phyloP scores from a whole-genome alignment of 2,329 filamentous ascomycete genomes.

The Fusarium udum region DNA sequence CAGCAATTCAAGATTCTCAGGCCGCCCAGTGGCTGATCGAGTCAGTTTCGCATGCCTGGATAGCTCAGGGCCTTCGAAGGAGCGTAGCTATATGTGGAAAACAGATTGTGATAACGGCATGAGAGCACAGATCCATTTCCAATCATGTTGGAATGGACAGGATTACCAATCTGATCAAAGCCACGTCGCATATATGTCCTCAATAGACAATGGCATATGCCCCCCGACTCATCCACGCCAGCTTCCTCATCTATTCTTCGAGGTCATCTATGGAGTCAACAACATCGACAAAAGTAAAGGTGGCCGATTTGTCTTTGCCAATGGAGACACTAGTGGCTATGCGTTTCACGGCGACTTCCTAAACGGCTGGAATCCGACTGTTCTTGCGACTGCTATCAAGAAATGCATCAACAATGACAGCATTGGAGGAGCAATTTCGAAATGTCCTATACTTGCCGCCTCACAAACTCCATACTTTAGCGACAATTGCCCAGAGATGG shows the following conservation, averaged over 20 bases:
- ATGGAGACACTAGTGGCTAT: slow-evolving; percentile 39
- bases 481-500: slow-evolving; percentile 36
- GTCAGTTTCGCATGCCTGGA: slow-evolving; percentile 40
- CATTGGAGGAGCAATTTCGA: slow-evolving; percentile 15
- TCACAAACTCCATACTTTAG: slow-evolving; percentile 35
- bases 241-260: slow-evolving; percentile 38
- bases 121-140: slow-evolving; percentile 40
- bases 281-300: slow-evolving; percentile 37
- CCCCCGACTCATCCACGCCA: slow-evolving; percentile 33
- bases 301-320: slow-evolving; percentile 36
- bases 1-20: slow-evolving; percentile 5
- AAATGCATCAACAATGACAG: slow-evolving; percentile 36
- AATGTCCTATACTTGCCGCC: slow-evolving; percentile 28
- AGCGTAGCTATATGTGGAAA: slow-evolving; percentile 36
- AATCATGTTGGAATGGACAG: slow-evolving; percentile 38
- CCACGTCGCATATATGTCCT: slow-evolving; percentile 38
- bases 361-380: slow-evolving; percentile 30
- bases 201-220: slow-evolving; percentile 39
- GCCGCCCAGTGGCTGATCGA: slow-evolving; percentile 31
- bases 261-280: slow-evolving; percentile 38
- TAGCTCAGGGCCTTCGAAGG: slow-evolving; percentile 32
- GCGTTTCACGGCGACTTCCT: slow-evolving; percentile 39
- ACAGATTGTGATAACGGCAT: slow-evolving; percentile 38
- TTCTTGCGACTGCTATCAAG: slow-evolving; percentile 31
- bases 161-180: slow-evolving; percentile 37